These are phyloP conservation scores for Epichloe aotearoae DNA, from an alignment of 2,329 filamentous ascomycete species.

Conservation along the genomic window DNA sequence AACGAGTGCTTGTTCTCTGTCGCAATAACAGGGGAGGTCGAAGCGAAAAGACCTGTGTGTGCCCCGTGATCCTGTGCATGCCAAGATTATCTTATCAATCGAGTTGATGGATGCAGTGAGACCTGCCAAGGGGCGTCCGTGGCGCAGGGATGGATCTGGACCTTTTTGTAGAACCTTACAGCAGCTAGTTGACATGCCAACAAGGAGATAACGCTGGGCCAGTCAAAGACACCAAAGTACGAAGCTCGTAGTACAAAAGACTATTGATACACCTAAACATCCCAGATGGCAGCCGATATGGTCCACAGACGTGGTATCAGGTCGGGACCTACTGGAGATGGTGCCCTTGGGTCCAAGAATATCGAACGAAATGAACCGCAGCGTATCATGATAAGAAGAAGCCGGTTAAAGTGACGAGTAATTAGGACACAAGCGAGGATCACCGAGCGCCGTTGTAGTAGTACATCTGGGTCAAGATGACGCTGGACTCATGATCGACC, in stretches of 20 bases:
- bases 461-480: neutral
- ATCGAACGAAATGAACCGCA: too few relatives aligned
- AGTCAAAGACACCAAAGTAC: too few relatives aligned
- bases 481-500: too few relatives aligned
- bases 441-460: neutral
- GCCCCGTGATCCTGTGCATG: neutral
- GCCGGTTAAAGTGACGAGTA: neutral
- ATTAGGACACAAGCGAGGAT: neutral
- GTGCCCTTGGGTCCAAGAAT: too few relatives aligned
- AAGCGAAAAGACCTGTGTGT: neutral
- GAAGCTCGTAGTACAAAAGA: neutral
- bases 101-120: neutral
- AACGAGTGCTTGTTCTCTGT: too few relatives aligned
- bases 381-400: too few relatives aligned
- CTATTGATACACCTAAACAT: neutral
- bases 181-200: neutral
- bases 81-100: constrained; percentile 8
- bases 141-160: constrained; percentile 2
- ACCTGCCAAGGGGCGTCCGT: neutral
- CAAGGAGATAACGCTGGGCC: neutral
- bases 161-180: neutral
- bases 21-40: neutral
- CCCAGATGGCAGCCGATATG: neutral
- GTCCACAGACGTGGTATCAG: neutral
- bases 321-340: too few relatives aligned